Evolutionary conservation across 805 yeast species (phyloP), one percentile per base, ranked within the genome.

Genomic region (Wickerhamiella sergipiensis): DNA sequence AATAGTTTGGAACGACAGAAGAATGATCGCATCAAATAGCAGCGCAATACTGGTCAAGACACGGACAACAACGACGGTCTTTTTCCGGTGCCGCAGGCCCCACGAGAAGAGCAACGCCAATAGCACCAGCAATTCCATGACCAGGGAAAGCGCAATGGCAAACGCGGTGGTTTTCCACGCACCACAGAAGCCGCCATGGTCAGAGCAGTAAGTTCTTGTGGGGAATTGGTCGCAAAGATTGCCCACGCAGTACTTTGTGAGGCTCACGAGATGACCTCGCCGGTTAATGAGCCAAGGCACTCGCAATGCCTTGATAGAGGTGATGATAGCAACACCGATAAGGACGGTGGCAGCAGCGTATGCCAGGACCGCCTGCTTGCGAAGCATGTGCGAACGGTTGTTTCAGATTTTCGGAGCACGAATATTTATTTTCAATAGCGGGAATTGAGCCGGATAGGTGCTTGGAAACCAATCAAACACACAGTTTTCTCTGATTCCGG

Each of bases 151-250:
- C 46, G 57, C 55, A 54, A 61, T 51, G 43, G 59, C 47, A 46
- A 64, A 64, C 12, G 57, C 51, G 2, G 61, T 56, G 6, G 63
- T 60, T 19, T 57, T 50, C 67, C 67, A 64, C 9, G 51, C 52
- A 3, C 60, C 64, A 47, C 67, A 63, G 49, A 62, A 60, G 13
- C 52, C 48, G 26, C 50, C 23, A 53, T 63, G 45, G 21, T 22
- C 22, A 18, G 38, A 5, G 50, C 57, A 55, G 47, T 61, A 43
- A 31, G 52, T 43, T 17, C 38, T 38, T 18, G 52, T 48, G 8
- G 67, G 67, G 43, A 63, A 63, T 33, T 51, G 50, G 3, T 43
- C 50, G 21, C 53, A 47, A 19, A 45, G 29, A 17, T 43, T 43
- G 18, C 26, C 29, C 17, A 52, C 42, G 33, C 52, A 47, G 18